Percentiles rank a stretch among this genome's conserved stretches.
phyloP scores from a whole-genome alignment of 352 stramenopile species.

The Plasmopara viticola region DNA sequence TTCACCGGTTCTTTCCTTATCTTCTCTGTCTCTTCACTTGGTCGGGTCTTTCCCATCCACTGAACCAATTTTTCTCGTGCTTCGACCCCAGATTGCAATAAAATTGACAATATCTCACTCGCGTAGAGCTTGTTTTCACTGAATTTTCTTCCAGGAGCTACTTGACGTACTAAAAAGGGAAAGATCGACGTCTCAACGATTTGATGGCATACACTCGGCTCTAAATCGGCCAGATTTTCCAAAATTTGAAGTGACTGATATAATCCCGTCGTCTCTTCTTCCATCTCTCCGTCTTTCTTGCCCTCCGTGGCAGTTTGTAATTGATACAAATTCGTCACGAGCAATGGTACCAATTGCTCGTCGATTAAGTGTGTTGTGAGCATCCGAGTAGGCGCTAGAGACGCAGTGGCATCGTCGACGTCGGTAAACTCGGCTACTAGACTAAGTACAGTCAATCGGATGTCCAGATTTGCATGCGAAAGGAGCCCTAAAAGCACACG shows the following conservation, averaged over 20 bases:
- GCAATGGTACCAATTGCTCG: constrained; percentile 46
- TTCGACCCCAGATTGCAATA: constrained; percentile 56
- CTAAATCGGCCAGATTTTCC: constrained; percentile 66
- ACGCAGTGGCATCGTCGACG: constrained; percentile 44
- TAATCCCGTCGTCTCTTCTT: constrained; percentile 65
- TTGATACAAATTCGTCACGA: constrained; percentile 44
- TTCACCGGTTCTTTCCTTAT: constrained; percentile 33
- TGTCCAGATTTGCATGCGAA: constrained; percentile 78
- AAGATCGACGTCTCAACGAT: constrained; percentile 51
- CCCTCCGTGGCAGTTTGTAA: constrained; percentile 18
- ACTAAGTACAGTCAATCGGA: constrained; percentile 43
- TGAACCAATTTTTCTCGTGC: constrained; percentile 41
- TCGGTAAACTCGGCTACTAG: constrained; percentile 70
- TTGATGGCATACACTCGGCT: constrained; percentile 37
- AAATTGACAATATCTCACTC: constrained; percentile 80
- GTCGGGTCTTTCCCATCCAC: constrained; percentile 11
- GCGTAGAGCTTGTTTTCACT: constrained; percentile 79
- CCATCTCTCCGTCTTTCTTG: constrained; percentile 20
- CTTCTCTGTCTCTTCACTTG: constrained; percentile 12
- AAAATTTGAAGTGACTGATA: constrained; percentile 81
- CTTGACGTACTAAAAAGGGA: constrained; percentile 48
- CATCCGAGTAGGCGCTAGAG: constrained; percentile 32
- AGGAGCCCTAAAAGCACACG: constrained; percentile 73
- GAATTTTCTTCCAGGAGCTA: constrained; percentile 31
- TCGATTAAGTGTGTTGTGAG: constrained; percentile 56